A percentile compares a stretch with the other conserved stretches of the same genome.
These are phyloP conservation scores for Sinapis alba DNA, from an alignment of 441 rosid species.

Conservation along the genomic window DNA sequence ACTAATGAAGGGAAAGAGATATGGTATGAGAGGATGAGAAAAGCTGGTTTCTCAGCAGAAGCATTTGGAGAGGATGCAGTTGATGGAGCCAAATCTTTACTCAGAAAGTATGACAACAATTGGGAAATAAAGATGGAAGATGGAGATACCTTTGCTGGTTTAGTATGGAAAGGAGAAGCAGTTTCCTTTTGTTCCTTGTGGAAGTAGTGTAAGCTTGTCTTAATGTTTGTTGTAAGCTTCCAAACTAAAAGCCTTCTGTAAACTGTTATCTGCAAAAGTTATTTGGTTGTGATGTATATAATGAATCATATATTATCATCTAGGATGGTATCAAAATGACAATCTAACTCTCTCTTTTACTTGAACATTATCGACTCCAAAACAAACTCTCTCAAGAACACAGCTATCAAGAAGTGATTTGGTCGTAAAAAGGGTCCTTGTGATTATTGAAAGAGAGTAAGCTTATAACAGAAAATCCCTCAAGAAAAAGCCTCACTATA, in stretches of 20 bases:
- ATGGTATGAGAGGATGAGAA: slow-evolving; percentile 80
- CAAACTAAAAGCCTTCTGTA: background rate
- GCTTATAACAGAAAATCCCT: background rate
- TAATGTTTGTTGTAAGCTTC: background rate
- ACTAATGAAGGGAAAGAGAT: slow-evolving; percentile 74
- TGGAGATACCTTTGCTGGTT: slow-evolving; percentile 56
- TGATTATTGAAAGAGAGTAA: background rate
- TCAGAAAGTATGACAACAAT: slow-evolving; percentile 76
- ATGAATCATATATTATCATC: background rate
- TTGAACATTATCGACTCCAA: background rate
- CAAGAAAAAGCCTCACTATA: no score
- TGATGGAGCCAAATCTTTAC: slow-evolving; percentile 65
- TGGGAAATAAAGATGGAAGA: slow-evolving; percentile 78
- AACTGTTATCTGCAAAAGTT: slow-evolving; percentile 3
- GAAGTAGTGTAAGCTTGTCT: slow-evolving; percentile 36
- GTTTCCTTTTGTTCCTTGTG: slow-evolving; percentile 84
- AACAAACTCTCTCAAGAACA: background rate
- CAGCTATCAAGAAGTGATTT: background rate
- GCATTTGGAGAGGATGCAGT: slow-evolving; percentile 61
- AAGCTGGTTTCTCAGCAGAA: slow-evolving; percentile 56
- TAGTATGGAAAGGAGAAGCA: slow-evolving; percentile 81
- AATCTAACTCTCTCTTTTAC: background rate
- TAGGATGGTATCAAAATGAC: background rate
- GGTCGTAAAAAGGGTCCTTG: background rate
- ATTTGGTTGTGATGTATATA: background rate